Base-by-base conservation (phyloP, 1,284 basidiomycete genomes). In the Melampsora americana region DNA sequence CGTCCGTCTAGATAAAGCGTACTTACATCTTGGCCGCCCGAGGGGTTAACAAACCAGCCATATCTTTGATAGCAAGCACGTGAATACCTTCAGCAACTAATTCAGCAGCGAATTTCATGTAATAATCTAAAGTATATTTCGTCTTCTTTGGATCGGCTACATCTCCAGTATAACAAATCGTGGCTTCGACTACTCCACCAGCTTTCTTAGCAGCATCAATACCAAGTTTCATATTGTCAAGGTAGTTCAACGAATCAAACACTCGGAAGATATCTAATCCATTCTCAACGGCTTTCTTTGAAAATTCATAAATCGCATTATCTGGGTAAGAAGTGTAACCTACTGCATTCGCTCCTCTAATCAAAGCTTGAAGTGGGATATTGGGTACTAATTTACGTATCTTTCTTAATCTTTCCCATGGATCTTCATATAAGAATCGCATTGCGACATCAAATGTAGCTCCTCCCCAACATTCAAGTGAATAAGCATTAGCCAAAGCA, bases 201-300 rank as follows among this genome's bases (percentile, higher is more conserved):
- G 96, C 96, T 85, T 96, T 97, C 89, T 99, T 99, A 79, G 96
- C 96, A 48, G 96, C 96, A 83, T 99, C 95, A 80, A 99, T 99
- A 83, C 94, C 94, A 79, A 97, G 89, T 83, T 88, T 90, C 90
- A 97, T 91, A 90, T 96, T 85, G 88, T 93, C 94, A 79, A 97
- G 90, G 84, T 97, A 97, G 86, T 98, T 98, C 85, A 99, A 86
- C 65, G 96, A 99, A 85, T 99, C 96, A 81, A 99, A 99, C 76
- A 99, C 94, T 84, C 96, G 89, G 92, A 99, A 99, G 82, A 99
- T 99, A 85, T 99, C 96, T 66, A 99, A 88, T 83, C 96, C 96
- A 80, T 95, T 96, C 86, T 99, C 95, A 35, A 99, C 95, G 26
- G 96, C 96, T 85, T 96, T 86, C 78, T 83, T 83, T 77, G 82